phyloP scores from a whole-genome alignment of 169 alveolate species.

The Eimeria falciformis region DNA sequence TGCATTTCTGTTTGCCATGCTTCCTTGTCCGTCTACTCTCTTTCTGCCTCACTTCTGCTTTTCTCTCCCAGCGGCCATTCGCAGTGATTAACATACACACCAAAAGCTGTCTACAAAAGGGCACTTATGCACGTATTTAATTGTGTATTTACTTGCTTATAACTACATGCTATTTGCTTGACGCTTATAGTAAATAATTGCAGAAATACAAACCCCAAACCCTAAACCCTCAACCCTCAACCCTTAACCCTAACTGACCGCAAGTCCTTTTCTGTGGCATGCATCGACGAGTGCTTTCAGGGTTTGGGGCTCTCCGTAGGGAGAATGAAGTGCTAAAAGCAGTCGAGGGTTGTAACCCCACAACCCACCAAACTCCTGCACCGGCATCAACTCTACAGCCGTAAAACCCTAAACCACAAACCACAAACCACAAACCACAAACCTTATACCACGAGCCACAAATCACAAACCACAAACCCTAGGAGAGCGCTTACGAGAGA shows the following conservation, averaged over 20 bases:
- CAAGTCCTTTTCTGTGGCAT: conserved; percentile 70
- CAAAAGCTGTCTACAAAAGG: too few relatives aligned
- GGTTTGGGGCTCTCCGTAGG: conserved; percentile 74
- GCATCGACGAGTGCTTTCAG: conserved; percentile 70
- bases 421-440: background rate
- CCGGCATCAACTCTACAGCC: conserved; percentile 81
- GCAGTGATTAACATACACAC: too few relatives aligned
- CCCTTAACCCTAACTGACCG: conserved; percentile 16
- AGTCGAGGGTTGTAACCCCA: conserved; percentile 84
- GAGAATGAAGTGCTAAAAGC: conserved; percentile 60
- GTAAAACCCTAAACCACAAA: conserved; percentile 70
- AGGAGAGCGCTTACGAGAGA: background rate
- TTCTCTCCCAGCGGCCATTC: too few relatives aligned
- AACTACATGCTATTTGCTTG: too few relatives aligned
- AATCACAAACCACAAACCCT: background rate
- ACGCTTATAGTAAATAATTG: too few relatives aligned
- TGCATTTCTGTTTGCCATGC: too few relatives aligned
- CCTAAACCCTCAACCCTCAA: background rate
- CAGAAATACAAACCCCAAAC: background rate
- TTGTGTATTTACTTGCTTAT: too few relatives aligned
- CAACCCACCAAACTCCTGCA: conserved; percentile 81
- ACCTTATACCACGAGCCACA: background rate
- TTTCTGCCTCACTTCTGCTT: too few relatives aligned
- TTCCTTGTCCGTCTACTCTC: too few relatives aligned
- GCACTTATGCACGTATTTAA: too few relatives aligned